phyloP scores from a whole-genome alignment of 257 asterid genomes.

The Linderniella brevidens region DNA sequence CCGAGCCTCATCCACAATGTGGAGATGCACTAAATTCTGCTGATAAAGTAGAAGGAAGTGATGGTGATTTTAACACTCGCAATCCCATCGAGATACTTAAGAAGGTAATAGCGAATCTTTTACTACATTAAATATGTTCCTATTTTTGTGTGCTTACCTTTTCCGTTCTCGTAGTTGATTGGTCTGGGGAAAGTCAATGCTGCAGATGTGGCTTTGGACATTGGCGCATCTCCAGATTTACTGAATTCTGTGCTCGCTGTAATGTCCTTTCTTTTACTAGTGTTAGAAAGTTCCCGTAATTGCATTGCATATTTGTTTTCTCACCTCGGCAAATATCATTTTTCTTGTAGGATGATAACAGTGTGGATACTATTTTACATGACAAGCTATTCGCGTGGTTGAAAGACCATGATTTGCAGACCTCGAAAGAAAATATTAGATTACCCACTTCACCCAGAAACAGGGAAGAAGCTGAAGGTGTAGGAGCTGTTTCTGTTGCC shows the following conservation, averaged over 20 bases:
- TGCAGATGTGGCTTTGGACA: slow-evolving; percentile 59
- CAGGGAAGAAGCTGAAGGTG: slow-evolving; percentile 33
- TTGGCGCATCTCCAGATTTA: slow-evolving; percentile 59
- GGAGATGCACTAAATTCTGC: slow-evolving; percentile 20
- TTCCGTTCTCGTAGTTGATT: slow-evolving; percentile 39
- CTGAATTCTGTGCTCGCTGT: slow-evolving; percentile 46
- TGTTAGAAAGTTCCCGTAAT: slow-evolving; percentile 5
- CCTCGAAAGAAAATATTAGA: slow-evolving; percentile 34
- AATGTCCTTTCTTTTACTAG: slow-evolving; percentile 21
- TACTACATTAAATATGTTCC: not conserved
- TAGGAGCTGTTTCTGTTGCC: slow-evolving; percentile 22
- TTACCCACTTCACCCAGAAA: slow-evolving; percentile 18
- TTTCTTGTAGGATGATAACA: slow-evolving; percentile 44
- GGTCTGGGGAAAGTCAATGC: slow-evolving; percentile 58
- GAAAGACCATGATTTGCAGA: slow-evolving; percentile 41
- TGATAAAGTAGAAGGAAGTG: slow-evolving; percentile 16
- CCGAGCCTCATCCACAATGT: slow-evolving; percentile 25
- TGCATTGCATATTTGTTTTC: not conserved
- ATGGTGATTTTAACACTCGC: slow-evolving; percentile 19
- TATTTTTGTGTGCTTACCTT: slow-evolving; percentile 5
- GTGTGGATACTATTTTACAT: slow-evolving; percentile 34
- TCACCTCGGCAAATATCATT: slow-evolving; percentile 6
- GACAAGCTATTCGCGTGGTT: slow-evolving; percentile 62
- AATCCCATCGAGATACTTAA: slow-evolving; percentile 39
- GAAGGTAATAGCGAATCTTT: slow-evolving; percentile 40